Conservation (phyloP, 2,329 filamentous ascomycete species). For the Colletotrichum sp. region DNA sequence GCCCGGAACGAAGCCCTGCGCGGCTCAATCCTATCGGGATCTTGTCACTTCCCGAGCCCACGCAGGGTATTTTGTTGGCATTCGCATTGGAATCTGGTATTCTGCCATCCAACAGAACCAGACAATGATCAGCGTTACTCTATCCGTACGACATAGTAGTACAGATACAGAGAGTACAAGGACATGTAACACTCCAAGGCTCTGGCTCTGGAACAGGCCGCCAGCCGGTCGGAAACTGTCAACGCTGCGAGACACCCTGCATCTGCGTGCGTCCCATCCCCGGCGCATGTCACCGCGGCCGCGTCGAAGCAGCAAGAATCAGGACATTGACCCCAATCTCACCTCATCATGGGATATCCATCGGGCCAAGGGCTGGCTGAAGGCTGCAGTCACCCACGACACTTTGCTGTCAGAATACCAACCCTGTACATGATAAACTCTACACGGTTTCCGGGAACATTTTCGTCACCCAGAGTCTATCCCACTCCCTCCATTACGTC, state of each 20-base stretch:
- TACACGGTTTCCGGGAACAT: not conserved
- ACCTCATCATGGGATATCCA: not conserved
- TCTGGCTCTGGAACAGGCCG: not conserved
- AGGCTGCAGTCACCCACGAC: not conserved
- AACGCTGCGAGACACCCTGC: not conserved
- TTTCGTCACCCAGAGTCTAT: not conserved
- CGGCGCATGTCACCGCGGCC: not conserved
- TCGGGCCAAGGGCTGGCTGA: not conserved
- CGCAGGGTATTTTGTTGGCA: not conserved
- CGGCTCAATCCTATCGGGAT: not conserved
- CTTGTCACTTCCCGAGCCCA: constrained; percentile 9
- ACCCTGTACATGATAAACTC: not conserved
- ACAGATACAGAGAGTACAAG: not conserved
- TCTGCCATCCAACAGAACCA: not conserved
- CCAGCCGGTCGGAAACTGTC: not conserved
- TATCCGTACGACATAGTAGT: too few species aligned
- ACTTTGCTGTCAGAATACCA: not conserved
- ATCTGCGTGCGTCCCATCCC: not conserved
- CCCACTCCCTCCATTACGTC: not conserved
- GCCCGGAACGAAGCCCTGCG: constrained; percentile 7
- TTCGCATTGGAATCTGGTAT: not conserved
- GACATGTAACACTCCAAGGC: not conserved
- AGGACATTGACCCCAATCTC: not conserved
- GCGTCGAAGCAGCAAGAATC: not conserved
- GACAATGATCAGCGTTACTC: not conserved